Base-by-base conservation (phyloP, 352 stramenopile species). In the Phytophthora pini region DNA sequence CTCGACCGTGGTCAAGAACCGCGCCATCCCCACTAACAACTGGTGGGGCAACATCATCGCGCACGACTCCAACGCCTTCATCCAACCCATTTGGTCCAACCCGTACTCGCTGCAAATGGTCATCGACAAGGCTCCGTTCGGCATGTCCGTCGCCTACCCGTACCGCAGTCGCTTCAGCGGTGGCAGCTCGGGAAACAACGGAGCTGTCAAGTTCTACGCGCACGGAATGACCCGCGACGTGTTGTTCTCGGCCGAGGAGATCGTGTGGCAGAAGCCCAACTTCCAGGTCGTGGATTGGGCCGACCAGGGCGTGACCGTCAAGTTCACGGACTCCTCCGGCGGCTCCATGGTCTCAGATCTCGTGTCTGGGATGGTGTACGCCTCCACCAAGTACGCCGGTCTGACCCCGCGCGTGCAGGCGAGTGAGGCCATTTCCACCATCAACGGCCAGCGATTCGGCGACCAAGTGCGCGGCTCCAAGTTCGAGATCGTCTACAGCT, bases 1-100 rank as follows among this genome's bases (percentile, higher is more conserved):
- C 48, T 40, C 65, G 5, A 72, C 74, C 2, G 50, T 80, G 45
- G 64, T 76, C 64, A 70, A 69, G 51, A 77, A 71, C 38, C 79
- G 79, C 20, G 72, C 82, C 29, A 87, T 92, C 41, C 82, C 80
- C 20, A 92, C 83, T 26, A 92, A 89, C 61, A 81, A 84, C 47
- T 92, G 83, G 80, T 89, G 80, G 80, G 80, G 79, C 32, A 90
- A 90, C 65, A 76, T 89, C 52, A 92, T 92, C 53, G 79, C 71
- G 8, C 53, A 82, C 44, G 67, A 80, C 44, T 70, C 50, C 7
- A 71, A 71, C 55, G 45, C 50, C 10, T 34, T 48, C 38, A 72
- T 80, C 15, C 76, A 89, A 48, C 71, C 80, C 17, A 70, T 84
- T 52, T 89, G 83, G 80, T 72, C 74, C 40, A 89, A 89, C 45